These are phyloP conservation scores for Pichia norvegensis DNA, from an alignment of 1,139 yeast species.

Conservation along the genomic window DNA sequence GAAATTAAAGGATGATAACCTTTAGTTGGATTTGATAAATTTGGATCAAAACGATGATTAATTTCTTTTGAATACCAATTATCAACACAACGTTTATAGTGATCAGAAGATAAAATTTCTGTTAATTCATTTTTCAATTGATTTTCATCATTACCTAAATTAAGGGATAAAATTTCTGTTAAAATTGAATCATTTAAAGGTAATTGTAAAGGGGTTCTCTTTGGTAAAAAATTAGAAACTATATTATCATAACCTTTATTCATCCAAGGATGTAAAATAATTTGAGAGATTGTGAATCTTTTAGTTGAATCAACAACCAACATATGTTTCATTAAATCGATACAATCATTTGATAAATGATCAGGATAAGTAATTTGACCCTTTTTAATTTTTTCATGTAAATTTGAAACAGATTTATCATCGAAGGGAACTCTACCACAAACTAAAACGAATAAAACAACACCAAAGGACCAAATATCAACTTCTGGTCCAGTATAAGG, in stretches of 20 bases:
- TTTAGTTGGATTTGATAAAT: slow-evolving; percentile 63
- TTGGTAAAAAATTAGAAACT: slow-evolving; percentile 67
- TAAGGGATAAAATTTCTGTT: slow-evolving; percentile 69
- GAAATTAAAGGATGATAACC: slow-evolving; percentile 87
- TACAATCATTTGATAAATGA: slow-evolving; percentile 72
- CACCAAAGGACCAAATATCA: slow-evolving; percentile 98
- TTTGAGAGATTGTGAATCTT: slow-evolving; percentile 74
- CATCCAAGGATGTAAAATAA: slow-evolving; percentile 93
- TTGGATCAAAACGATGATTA: slow-evolving; percentile 24
- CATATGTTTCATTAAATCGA: slow-evolving; percentile 81
- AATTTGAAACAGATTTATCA: slow-evolving; percentile 84
- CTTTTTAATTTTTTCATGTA: slow-evolving; percentile 89
- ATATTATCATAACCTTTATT: slow-evolving; percentile 74
- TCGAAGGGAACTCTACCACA: slow-evolving; percentile 99
- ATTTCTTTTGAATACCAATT: slow-evolving; percentile 47
- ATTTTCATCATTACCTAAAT: slow-evolving; percentile 58
- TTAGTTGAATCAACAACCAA: slow-evolving; percentile 79
- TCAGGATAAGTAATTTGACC: slow-evolving; percentile 91
- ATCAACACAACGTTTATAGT: slow-evolving; percentile 57
- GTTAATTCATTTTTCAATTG: slow-evolving; percentile 52
- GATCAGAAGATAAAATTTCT: slow-evolving; percentile 53
- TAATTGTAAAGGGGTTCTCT: slow-evolving; percentile 61
- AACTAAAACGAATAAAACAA: slow-evolving; percentile 84
- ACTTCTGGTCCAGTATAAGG: slow-evolving; percentile 97
- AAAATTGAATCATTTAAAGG: slow-evolving; percentile 70